Evolutionary conservation across 495 filamentous ascomycete species (phyloP).

Genomic region (Staphylotrichum longicolle): DNA sequence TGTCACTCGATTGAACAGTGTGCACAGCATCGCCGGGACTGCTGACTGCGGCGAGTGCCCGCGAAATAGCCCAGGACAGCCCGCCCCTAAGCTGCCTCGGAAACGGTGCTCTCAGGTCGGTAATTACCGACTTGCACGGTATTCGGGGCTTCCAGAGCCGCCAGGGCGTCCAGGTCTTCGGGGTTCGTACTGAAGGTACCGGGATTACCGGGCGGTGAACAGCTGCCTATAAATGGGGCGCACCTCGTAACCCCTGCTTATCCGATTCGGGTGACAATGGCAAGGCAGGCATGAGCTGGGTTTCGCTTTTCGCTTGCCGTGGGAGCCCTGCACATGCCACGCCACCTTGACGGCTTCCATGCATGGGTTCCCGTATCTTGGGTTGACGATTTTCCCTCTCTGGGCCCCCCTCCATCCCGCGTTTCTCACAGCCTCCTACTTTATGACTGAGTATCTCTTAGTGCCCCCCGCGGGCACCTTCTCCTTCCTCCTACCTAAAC

Average conservation of each 20-base stretch:
- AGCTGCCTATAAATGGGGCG: conserved; percentile 1
- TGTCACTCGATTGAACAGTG: no score
- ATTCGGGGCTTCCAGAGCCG: no score
- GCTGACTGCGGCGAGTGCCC: no score
- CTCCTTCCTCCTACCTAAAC: conserved; percentile 5
- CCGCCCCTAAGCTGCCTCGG: no score
- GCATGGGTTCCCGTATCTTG: not conserved
- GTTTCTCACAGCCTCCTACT: conserved; percentile 1
- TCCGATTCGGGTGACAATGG: conserved; percentile 12
- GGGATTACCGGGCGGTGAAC: conserved; percentile 6
- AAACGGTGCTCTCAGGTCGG: no score
- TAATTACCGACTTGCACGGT: not conserved
- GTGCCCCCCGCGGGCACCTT: conserved; percentile 14
- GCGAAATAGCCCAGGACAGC: no score
- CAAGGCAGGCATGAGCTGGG: conserved; percentile 15
- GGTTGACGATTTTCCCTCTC: conserved; percentile 7
- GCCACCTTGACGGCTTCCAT: conserved; percentile 12
- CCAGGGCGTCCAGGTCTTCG: no score
- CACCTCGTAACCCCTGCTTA: conserved; percentile 14
- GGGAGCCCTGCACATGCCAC: conserved; percentile 9
- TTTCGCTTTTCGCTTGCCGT: conserved; percentile 19
- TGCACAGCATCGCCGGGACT: no score
- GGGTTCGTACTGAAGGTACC: no score
- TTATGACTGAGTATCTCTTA: conserved; percentile 12
- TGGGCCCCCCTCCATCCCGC: not conserved